Evolutionary conservation across 805 yeast genomes (phyloP).

Genomic region (Ogataea glucozyma): DNA sequence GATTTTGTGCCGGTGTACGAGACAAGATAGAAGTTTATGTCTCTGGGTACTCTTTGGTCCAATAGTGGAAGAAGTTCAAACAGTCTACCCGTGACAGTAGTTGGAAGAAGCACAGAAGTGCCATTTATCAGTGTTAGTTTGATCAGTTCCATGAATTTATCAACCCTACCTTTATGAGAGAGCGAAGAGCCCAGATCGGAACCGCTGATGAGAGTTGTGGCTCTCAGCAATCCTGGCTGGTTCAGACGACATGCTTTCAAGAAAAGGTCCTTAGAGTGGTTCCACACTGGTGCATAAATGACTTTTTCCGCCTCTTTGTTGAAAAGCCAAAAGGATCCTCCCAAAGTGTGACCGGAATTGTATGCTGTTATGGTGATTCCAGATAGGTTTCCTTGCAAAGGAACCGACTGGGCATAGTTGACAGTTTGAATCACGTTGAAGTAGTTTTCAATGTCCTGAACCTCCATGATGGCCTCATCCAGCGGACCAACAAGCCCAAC

Average conservation of each 20-base stretch:
- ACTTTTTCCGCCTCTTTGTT: slow-evolving; percentile 73
- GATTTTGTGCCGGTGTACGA: slow-evolving; percentile 79
- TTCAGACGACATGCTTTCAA: slow-evolving; percentile 65
- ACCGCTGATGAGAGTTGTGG: slow-evolving; percentile 80
- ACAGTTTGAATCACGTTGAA: slow-evolving; percentile 71
- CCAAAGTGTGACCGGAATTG: slow-evolving; percentile 90
- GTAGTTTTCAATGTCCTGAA: slow-evolving; percentile 73
- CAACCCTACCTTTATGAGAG: slow-evolving; percentile 63
- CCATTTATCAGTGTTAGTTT: slow-evolving; percentile 69
- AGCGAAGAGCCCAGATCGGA: slow-evolving; percentile 64
- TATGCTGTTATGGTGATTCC: slow-evolving; percentile 74
- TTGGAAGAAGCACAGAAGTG: slow-evolving; percentile 82
- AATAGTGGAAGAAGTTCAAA: slow-evolving; percentile 64
- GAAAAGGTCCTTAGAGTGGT: slow-evolving; percentile 86
- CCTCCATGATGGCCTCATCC: slow-evolving; percentile 55
- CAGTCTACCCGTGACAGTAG: slow-evolving; percentile 76
- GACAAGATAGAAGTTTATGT: slow-evolving; percentile 70
- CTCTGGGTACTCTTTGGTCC: slow-evolving; percentile 23
- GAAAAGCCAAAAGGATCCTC: slow-evolving; percentile 89
- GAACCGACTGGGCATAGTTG: slow-evolving; percentile 77
- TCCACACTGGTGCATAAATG: slow-evolving; percentile 93
- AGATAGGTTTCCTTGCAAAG: slow-evolving; percentile 57
- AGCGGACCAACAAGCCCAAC: slow-evolving; percentile 76
- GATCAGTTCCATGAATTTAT: slow-evolving; percentile 60
- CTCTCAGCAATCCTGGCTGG: slow-evolving; percentile 64